These are phyloP conservation scores for Gastrodia elata DNA, from an alignment of 106 monocot genomes.

Conservation along the genomic window DNA sequence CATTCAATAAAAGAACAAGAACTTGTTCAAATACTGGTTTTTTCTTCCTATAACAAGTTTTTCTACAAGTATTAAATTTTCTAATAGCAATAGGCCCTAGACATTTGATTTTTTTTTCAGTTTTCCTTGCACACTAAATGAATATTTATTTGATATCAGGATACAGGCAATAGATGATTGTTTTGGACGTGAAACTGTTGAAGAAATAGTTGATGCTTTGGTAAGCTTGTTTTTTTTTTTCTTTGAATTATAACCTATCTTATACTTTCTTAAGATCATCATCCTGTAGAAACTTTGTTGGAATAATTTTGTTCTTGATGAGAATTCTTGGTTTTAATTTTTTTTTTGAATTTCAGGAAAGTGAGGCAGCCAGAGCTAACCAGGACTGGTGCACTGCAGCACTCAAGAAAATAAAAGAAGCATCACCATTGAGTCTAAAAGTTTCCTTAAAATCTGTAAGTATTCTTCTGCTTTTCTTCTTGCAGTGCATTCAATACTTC, in stretches of 20 bases:
- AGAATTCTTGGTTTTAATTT: neutral
- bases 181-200: conserved; percentile 81
- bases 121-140: neutral
- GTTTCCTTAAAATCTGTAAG: conserved; percentile 84
- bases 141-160: conserved; percentile 24
- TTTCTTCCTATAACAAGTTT: too few species aligned
- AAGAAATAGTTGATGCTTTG: conserved; percentile 92
- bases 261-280: neutral
- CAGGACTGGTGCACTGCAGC: conserved; percentile 83
- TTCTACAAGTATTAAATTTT: too few species aligned
- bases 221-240: conserved; percentile 29
- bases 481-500: neutral
- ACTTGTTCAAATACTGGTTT: too few species aligned
- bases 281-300: neutral
- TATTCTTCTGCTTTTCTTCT: conserved; percentile 1
- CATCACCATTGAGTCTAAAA: conserved; percentile 84
- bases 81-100: too few species aligned
- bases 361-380: conserved; percentile 50
- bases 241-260: neutral
- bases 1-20: too few species aligned
- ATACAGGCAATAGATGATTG: conserved; percentile 78
- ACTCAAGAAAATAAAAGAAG: conserved; percentile 77
- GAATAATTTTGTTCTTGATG: neutral
- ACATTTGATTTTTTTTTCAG: too few species aligned
- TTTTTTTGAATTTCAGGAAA: conserved; percentile 42